These are phyloP conservation scores for Boeremia exigua DNA, from an alignment of 2,329 filamentous ascomycete genomes.

Conservation along the genomic window DNA sequence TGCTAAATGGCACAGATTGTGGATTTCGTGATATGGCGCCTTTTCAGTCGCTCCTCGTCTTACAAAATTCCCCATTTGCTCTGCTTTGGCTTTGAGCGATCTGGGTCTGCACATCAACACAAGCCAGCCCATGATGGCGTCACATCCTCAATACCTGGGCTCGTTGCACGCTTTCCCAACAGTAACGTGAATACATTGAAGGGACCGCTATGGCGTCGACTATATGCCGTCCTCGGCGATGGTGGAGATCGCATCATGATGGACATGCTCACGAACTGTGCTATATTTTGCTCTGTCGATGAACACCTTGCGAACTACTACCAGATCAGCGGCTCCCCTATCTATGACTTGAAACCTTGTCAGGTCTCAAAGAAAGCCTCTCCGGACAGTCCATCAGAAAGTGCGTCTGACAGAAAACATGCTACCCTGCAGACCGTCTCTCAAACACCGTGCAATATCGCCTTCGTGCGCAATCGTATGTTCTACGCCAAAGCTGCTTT, in stretches of 20 bases:
- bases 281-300: conserved; percentile 72
- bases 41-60: conserved; percentile 68
- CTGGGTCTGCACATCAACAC: conserved; percentile 35
- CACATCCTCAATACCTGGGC: conserved; percentile 65
- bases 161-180: conserved; percentile 71
- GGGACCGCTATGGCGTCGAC: conserved; percentile 72
- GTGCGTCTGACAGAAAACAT: neutral
- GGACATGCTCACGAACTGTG: conserved; percentile 76
- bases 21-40: conserved; percentile 68
- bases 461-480: conserved; percentile 81
- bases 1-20: conserved; percentile 51
- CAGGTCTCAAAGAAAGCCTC: neutral
- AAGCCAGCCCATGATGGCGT: conserved; percentile 42
- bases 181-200: conserved; percentile 73
- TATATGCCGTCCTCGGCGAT: conserved; percentile 76
- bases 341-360: conserved; percentile 54
- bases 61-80: conserved; percentile 74
- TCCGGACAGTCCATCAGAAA: neutral
- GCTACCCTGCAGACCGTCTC: conserved; percentile 16
- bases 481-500: conserved; percentile 80
- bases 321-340: conserved; percentile 76
- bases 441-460: conserved; percentile 63
- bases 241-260: conserved; percentile 80
- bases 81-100: conserved; percentile 78
- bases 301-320: conserved; percentile 69